These are phyloP conservation scores for Sparassis latifolia DNA, from an alignment of 1,284 basidiomycete species.

Conservation along the genomic window DNA sequence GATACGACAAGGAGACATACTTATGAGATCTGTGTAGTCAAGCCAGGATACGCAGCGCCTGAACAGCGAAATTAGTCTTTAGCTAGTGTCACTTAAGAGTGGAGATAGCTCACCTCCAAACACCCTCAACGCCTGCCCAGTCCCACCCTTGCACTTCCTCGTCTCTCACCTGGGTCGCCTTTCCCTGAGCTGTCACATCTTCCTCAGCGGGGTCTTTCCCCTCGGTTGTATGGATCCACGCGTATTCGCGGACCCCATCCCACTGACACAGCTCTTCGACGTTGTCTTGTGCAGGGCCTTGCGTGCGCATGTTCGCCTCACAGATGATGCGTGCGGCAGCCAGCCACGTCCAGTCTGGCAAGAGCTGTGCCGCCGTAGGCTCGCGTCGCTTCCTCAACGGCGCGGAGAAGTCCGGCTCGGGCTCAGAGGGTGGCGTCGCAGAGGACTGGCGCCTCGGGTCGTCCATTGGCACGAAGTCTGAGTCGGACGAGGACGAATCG, in stretches of 20 bases:
- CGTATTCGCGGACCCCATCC: not conserved
- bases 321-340: conserved; percentile 13
- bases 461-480: conserved; percentile 6
- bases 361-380: conserved; percentile 14
- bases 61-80: conserved; percentile 1
- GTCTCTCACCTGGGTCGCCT: conserved; percentile 9
- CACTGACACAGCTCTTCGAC: not conserved
- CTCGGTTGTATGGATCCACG: not conserved
- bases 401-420: conserved; percentile 1
- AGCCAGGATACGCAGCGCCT: conserved; percentile 55
- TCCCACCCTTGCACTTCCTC: conserved; percentile 39
- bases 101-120: conserved; percentile 38
- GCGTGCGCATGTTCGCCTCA: not conserved
- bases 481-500: not conserved
- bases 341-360: conserved; percentile 23
- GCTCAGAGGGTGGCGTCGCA: not conserved
- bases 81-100: not conserved
- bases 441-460: conserved; percentile 2
- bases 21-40: conserved; percentile 46
- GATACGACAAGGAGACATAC: conserved; percentile 26
- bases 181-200: not conserved
- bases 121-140: conserved; percentile 51
- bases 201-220: not conserved
- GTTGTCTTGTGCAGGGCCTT: conserved; percentile 2
- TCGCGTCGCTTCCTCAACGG: conserved; percentile 1